A percentile compares a stretch with the other conserved stretches of the same genome.
phyloP scores from a whole-genome alignment of 2,329 filamentous ascomycete genomes.

The Alternaria triticina region DNA sequence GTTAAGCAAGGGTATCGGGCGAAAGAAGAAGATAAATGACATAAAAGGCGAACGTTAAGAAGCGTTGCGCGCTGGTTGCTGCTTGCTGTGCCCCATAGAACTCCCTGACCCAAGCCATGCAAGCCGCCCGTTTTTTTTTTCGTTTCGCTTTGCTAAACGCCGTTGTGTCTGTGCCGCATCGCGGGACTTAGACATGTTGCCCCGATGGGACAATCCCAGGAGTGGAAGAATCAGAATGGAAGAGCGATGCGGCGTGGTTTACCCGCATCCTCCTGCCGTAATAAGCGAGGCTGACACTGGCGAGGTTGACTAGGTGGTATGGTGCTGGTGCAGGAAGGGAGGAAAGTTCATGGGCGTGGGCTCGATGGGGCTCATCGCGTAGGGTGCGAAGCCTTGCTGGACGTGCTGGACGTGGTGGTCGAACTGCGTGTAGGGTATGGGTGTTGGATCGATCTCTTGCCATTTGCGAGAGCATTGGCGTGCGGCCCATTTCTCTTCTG shows the following conservation, averaged over 20 bases:
- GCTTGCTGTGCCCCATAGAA: conserved; percentile 2
- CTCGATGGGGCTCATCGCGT: conserved; percentile 47
- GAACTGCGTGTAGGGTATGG: conserved; percentile 42
- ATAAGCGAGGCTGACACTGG: background rate
- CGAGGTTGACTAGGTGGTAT: conserved; percentile 11
- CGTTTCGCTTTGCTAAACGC: background rate
- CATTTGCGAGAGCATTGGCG: conserved; percentile 60
- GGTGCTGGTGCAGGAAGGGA: conserved; percentile 34
- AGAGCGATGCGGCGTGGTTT: background rate
- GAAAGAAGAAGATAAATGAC: conserved; percentile 6
- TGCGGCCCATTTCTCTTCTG: conserved; percentile 59
- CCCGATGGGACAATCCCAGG: background rate
- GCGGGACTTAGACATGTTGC: background rate
- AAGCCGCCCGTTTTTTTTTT: conserved; percentile 6
- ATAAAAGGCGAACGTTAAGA: background rate
- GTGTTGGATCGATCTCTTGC: conserved; percentile 52
- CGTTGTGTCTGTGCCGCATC: conserved; percentile 8
- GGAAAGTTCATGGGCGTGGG: conserved; percentile 32
- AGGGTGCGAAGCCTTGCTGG: conserved; percentile 41
- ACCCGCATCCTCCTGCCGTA: background rate
- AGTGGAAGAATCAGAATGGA: background rate
- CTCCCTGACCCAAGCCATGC: background rate
- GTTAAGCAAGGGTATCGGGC: conserved; percentile 16
- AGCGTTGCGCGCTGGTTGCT: background rate
- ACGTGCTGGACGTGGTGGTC: conserved; percentile 41